Evolutionary conservation across 768 basidiomycete genomes (phyloP), one percentile per base, ranked within the genome.

Genomic region (Rhodotorula toruloides): DNA sequence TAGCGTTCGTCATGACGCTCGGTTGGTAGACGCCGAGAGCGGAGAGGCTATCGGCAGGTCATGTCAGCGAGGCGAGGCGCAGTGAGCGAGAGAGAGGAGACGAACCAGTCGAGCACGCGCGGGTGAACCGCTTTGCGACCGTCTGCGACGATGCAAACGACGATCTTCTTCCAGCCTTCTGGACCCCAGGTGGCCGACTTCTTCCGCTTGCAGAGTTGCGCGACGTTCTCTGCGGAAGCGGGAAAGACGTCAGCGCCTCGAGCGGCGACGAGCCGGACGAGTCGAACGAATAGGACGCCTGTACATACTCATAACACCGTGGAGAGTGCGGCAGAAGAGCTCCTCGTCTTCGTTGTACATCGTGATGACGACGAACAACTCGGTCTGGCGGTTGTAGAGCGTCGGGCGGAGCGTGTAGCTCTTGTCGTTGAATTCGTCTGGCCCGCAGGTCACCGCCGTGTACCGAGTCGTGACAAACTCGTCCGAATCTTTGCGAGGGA

Each of bases 381-480:
- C 93, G 19, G 91, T 96, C 61, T 86, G 83, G 58, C 91, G 82
- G 37, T 86, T 85, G 67, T 79, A 83, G 74, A 89, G 84, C 74
- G 87, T 87, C 76, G 96, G 93, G 56, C 92, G 82, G 37, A 97
- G 81, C 65, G 86, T 88, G 77, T 90, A 93, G 17, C 89, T 87
- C 53, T 84, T 84, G 75, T 82, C 83, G 77, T 89, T 86, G 75
- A 93, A 96, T 40, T 93, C 87, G 75, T 97, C 89, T 2, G 93
- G 92, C 75, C 92, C 91, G 76, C 91, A 91, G 16, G 91, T 96
- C 10, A 93, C 88, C 1, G 90, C 91, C 10, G 92, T 91, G 70
- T 81, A 81, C 40, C 88, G 81, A 31, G 86, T 84, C 75, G 84
- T 82, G 71, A 80, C 84, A 75, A 86, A 89, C 77, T 92, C 89